phyloP scores from a whole-genome alignment of 495 filamentous ascomycete species.

The Letharia lupina region DNA sequence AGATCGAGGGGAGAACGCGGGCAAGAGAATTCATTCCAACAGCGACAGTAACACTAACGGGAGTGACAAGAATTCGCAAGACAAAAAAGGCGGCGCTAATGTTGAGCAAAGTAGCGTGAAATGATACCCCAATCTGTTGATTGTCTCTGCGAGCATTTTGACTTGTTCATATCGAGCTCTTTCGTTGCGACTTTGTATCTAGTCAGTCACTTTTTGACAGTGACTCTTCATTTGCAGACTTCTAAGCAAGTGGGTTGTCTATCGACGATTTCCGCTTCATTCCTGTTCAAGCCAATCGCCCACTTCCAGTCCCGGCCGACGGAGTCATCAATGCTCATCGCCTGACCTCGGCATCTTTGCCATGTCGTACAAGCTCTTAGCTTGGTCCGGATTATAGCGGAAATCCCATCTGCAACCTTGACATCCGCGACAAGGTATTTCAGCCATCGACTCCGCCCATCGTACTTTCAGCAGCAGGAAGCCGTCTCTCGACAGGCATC shows the following conservation, averaged over 20 bases:
- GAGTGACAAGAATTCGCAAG: constrained; percentile 1
- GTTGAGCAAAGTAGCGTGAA: background rate
- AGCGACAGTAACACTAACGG: background rate
- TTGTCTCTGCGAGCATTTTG: background rate
- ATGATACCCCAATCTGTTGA: background rate
- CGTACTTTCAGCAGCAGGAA: background rate
- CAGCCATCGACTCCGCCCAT: background rate
- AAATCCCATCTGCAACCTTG: background rate
- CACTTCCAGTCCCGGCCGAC: background rate
- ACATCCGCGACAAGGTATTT: background rate
- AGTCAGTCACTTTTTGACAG: background rate
- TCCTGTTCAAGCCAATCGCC: background rate
- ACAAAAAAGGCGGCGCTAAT: background rate
- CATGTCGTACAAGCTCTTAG: background rate
- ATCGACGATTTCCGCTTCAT: background rate
- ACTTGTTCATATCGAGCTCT: background rate
- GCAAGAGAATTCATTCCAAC: constrained; percentile 1
- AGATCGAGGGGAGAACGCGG: constrained; percentile 3
- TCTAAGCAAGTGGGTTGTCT: background rate
- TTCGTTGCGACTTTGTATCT: background rate
- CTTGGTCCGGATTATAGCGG: background rate
- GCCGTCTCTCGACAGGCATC: background rate
- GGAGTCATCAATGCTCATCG: background rate
- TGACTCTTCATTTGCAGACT: background rate
- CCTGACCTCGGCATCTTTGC: background rate